Percentiles rank a stretch among this genome's conserved stretches.
phyloP scores from a whole-genome alignment of 805 yeast species.

The Candida silvicultrix region DNA sequence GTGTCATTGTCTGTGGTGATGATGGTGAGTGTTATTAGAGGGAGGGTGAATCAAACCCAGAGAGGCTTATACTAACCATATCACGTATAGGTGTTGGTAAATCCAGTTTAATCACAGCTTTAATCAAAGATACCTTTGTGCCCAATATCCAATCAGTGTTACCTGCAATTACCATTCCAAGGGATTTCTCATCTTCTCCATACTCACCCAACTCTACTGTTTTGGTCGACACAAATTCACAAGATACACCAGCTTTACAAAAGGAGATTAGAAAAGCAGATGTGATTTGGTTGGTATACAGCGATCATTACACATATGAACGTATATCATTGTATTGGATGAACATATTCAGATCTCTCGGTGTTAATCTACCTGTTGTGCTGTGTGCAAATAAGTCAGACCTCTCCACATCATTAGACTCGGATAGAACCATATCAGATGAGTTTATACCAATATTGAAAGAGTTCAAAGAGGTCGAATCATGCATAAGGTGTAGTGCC shows the following conservation, averaged over 20 bases:
- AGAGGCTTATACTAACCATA: constrained; percentile 1
- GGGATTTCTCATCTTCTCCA: constrained; percentile 53
- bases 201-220: constrained; percentile 62
- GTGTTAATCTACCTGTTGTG: constrained; percentile 90
- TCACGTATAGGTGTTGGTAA: constrained; percentile 64
- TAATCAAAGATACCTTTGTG: constrained; percentile 77
- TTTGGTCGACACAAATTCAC: constrained; percentile 72
- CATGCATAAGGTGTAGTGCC: constrained; percentile 86
- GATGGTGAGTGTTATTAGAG: constrained; percentile 51
- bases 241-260: constrained; percentile 55
- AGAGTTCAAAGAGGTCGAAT: constrained; percentile 91
- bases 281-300: constrained; percentile 90
- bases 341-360: constrained; percentile 86
- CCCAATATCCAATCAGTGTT: constrained; percentile 71
- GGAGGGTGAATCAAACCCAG: too few relatives aligned
- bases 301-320: constrained; percentile 93
- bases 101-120: constrained; percentile 68
- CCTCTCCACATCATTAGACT: constrained; percentile 29
- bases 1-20: constrained; percentile 93
- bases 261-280: constrained; percentile 77
- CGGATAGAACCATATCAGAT: constrained; percentile 50
- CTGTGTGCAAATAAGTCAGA: constrained; percentile 83
- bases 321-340: constrained; percentile 91
- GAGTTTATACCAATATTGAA: constrained; percentile 81
- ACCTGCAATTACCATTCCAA: constrained; percentile 81